Base-by-base conservation (phyloP, 306 rosid genomes). In the Comarum palustre region DNA sequence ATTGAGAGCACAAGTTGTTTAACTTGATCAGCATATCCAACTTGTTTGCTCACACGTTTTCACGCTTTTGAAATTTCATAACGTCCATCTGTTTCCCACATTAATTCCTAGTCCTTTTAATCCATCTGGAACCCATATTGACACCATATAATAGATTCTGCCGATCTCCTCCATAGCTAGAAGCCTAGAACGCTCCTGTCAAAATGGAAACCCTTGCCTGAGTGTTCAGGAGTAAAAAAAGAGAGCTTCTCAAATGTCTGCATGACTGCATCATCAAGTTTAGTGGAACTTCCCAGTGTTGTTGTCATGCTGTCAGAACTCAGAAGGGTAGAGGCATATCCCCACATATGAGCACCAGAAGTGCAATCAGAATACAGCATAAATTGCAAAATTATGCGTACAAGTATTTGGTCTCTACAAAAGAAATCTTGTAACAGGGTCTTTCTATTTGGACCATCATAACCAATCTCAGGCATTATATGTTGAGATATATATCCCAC, bases 111-210 rank as follows among this genome's bases (percentile, higher is more conserved):
- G 90, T 75, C 61, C 39, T 76, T 55, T 89, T 89, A 4, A 87
- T 36, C 71, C 83, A 79, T 52, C 86, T 75, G 19, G 73, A 74
- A 17, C 93, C 90, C 81, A 89, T 67, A 66, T 84, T 85, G 25
- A 84, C 84, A 82, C 84, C 82, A 69, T 87, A 84, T 32, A 32
- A 32, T 32, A 32, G 0, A 32, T 32, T 32, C 20, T 7, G 78
- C 24, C 73, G 50, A 22, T 73, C 62, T 11, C 52, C 87, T 42
- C 42, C 0, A 6, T 39, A 38, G 42, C 42, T 6, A 39, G 9
- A 39, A 32, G 36, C 36, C 36, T 32, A 32, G 36, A 32, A 32
- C 36, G 5, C 36, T n/a, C n/a, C 36, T 32, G 36, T 6, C 36
- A 32, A 32, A 32, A 32, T 32, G 4, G 5, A 2, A 4, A 34